Evolutionary conservation across 805 yeast genomes (phyloP), one percentile per base, ranked within the genome.

Genomic region (Zygoascus biomembranicola): DNA sequence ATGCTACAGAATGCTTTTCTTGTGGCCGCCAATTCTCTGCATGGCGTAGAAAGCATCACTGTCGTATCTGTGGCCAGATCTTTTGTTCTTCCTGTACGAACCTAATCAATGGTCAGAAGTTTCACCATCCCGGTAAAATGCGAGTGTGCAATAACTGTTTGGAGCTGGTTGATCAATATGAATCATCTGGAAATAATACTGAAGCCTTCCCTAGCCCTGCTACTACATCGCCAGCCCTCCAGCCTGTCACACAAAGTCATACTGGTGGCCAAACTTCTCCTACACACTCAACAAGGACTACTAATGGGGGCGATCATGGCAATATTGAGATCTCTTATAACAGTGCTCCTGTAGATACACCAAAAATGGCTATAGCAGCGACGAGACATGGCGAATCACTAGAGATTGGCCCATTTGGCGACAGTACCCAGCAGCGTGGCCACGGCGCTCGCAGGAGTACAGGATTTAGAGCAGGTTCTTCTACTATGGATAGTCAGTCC

Each of bases 41-140:
- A 6, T 90, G 90, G 69, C 73, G 97, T 66, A 75, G 99, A 60
- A 86, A 87, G 59, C 99, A 92, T 66, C 99, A 92, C 68, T 92
- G 99, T 64, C 73, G 99, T 52, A 82, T 92, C 37, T 92, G 99
- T 69, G 99, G 99, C 1, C 96, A 90, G 67, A 90, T 92, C 49
- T 92, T 90, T 64, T 92, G 99, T 68, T 77, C 85, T 45, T 75
- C 77, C 9, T 92, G 99, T 67, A 88, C 97, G 0, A 70, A 79
- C 2, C 78, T 89, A 62, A 71, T 88, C 62, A 63, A 85, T 55
- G 88, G 94, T 49, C 77, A 80, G 50, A 75, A 75, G 66, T 75
- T 87, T 73, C 77, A 82, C 43, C 74, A 77, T 59, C 74, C 74
- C 26, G 95, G 90, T 18, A 83, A 77, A 63, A 77, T 85, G 77